These are phyloP conservation scores for Erythrophleum ivorense DNA, from an alignment of 331 rosid genomes.

Conservation along the genomic window DNA sequence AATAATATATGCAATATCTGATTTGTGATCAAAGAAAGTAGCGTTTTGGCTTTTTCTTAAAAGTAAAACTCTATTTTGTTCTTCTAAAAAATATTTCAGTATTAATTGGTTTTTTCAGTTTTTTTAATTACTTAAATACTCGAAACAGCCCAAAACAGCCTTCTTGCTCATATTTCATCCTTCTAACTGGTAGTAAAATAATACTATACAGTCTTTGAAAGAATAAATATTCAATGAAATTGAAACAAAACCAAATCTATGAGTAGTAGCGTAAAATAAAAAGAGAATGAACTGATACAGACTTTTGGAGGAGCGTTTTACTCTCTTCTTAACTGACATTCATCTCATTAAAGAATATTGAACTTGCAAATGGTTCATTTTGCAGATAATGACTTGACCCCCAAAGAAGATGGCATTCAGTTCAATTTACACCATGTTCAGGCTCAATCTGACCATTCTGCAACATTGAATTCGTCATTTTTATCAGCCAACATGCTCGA, in stretches of 20 bases:
- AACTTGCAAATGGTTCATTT: slow-evolving; percentile 2
- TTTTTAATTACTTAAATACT: too few species aligned
- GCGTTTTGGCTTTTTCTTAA: background rate
- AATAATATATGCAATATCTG: background rate
- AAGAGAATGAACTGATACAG: background rate
- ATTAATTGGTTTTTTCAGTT: too few species aligned
- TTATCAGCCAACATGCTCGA: slow-evolving; percentile 45
- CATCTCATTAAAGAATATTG: background rate
- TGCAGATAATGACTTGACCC: slow-evolving; percentile 50
- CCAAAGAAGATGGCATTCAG: slow-evolving; percentile 43
- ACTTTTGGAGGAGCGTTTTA: background rate
- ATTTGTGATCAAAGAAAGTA: background rate
- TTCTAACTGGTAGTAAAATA: background rate
- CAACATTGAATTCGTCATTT: slow-evolving; percentile 28
- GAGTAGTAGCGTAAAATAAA: background rate
- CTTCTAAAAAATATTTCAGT: background rate
- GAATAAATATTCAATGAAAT: background rate
- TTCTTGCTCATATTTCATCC: background rate
- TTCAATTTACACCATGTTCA: slow-evolving; percentile 44
- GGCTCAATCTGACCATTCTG: slow-evolving; percentile 37
- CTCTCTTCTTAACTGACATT: background rate
- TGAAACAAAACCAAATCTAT: background rate
- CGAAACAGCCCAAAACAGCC: background rate
- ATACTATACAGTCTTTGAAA: background rate
- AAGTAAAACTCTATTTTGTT: background rate